Base-by-base conservation (phyloP, 768 basidiomycete species). In the Tricholoma saponaceum region DNA sequence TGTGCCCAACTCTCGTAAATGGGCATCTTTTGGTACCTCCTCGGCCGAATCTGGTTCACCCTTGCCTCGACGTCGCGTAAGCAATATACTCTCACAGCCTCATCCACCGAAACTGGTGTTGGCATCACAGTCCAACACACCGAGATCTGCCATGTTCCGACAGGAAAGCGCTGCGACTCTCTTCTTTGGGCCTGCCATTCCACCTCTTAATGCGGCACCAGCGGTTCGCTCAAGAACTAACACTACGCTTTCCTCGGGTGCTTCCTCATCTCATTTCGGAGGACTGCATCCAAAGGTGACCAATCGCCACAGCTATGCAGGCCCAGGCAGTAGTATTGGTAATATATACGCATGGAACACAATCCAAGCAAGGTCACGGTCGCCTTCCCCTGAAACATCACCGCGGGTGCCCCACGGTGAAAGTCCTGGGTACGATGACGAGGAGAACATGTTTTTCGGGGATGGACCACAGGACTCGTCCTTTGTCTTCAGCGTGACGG, bases 241-340 rank as follows among this genome's bases (percentile, higher is more conserved):
- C 56, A 69, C 68, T 16, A 63, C 67, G 2, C 57, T 67, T 30
- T 64, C 70, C 3, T 51, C 55, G 43, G 55, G 63, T 50, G 55
- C 65, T 18, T 63, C 52, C 20, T 66, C 55, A 37, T 57, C 67
- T 5, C 58, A 68, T 59, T 51, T 67, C 6, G 61, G 33, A 43
- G 35, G 59, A 18, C 20, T 49, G 5, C 70, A 75, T 58, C 69
- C 75, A 3, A 72, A 70, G 54, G 55, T 69, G 22, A 58, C 69
- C 32, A 83, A 81, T 62, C 79, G 87, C 56, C 87, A 89, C 61
- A 89, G 86, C 60, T 88, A 87, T 68, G 81, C 83, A 14, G 86
- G 85, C 5, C 69, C 77, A 13, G 74, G 72, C 10, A 70, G 66
- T 58, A 70, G 66, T 47, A 52, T 56, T 30, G 61, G 56, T 37